These are phyloP conservation scores for Erodium moschatum DNA, from an alignment of 441 rosid genomes.

Conservation along the genomic window DNA sequence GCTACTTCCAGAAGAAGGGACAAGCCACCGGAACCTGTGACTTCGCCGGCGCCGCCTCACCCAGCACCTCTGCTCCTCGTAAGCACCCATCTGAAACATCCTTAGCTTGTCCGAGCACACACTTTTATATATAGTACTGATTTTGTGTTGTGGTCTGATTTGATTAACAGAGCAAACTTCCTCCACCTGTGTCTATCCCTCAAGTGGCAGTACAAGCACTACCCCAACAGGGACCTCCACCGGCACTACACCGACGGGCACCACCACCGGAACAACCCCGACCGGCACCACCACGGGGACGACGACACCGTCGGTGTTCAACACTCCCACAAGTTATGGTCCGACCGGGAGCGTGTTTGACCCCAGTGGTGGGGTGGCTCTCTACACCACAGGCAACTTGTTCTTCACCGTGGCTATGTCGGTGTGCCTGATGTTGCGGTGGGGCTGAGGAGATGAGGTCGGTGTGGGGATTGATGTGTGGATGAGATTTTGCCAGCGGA, in stretches of 20 bases:
- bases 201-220: slow-evolving; percentile 48
- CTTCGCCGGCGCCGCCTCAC: slow-evolving; percentile 55
- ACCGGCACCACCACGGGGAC: slow-evolving; percentile 27
- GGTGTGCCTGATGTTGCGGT: slow-evolving; percentile 24
- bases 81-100: too few relatives aligned
- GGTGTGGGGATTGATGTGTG: slow-evolving; percentile 21
- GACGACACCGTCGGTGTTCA: slow-evolving; percentile 24
- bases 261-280: slow-evolving; percentile 24
- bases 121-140: too few relatives aligned
- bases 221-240: slow-evolving; percentile 23
- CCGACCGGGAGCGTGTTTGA: slow-evolving; percentile 32
- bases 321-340: slow-evolving; percentile 21
- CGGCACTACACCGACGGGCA: slow-evolving; percentile 9
- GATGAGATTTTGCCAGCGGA: slow-evolving; percentile 35
- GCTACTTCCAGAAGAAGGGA: slow-evolving; percentile 70
- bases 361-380: slow-evolving; percentile 25
- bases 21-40: slow-evolving; percentile 57
- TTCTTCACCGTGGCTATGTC: slow-evolving; percentile 28
- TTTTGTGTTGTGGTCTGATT: slow-evolving; percentile 11
- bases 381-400: slow-evolving; percentile 15
- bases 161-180: slow-evolving; percentile 39
- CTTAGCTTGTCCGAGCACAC: background rate
- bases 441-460: slow-evolving; percentile 20
- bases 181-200: slow-evolving; percentile 46
- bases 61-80: slow-evolving; percentile 49